These are phyloP conservation scores for Cercospora sojina DNA, from an alignment of 2,329 filamentous ascomycete genomes.

Conservation along the genomic window DNA sequence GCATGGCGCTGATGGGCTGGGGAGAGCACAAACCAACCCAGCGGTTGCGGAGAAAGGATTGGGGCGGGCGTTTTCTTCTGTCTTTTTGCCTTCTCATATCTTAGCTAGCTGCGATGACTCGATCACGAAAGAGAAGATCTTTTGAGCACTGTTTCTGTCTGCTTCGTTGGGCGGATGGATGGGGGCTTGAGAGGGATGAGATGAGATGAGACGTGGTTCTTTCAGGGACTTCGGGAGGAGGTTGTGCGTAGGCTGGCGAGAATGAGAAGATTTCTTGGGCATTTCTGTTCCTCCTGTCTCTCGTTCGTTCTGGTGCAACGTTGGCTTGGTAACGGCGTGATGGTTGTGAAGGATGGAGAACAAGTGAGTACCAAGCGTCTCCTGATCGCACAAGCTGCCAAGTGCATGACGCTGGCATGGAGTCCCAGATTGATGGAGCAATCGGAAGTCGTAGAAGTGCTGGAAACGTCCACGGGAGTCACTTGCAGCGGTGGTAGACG, in stretches of 20 bases:
- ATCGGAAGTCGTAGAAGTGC: background rate
- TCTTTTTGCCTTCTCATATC: background rate
- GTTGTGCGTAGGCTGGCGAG: background rate
- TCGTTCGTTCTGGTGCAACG: background rate
- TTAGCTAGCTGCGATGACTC: background rate
- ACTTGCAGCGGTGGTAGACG: background rate
- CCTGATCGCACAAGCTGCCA: background rate
- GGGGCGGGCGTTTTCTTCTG: background rate
- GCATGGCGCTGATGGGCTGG: conserved; percentile 20
- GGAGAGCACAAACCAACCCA: background rate
- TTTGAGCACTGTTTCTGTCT: background rate
- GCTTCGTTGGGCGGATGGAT: background rate
- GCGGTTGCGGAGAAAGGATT: background rate
- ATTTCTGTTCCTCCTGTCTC: background rate
- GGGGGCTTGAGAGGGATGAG: background rate
- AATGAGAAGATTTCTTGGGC: background rate
- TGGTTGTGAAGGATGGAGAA: background rate
- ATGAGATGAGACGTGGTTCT: background rate
- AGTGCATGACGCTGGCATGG: background rate
- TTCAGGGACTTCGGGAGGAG: background rate
- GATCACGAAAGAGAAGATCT: background rate
- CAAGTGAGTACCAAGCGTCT: background rate
- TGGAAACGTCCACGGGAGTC: background rate
- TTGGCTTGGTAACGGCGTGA: background rate
- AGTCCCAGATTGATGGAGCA: too few relatives aligned